phyloP scores from a whole-genome alignment of 1,284 basidiomycete species.

The Phellopilus nigrolimitatus region DNA sequence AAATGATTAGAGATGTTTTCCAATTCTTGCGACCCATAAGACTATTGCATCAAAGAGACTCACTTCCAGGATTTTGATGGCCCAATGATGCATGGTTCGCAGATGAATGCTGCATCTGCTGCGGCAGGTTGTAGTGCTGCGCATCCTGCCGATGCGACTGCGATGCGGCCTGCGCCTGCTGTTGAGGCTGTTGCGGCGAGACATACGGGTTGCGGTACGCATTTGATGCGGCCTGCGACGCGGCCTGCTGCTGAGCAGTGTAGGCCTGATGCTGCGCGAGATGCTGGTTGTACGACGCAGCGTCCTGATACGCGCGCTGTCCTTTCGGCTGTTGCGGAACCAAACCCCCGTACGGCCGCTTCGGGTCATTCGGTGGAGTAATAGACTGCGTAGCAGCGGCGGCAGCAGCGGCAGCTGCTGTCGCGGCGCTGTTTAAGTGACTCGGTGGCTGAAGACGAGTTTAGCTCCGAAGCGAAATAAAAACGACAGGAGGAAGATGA shows the following conservation, averaged over 20 bases:
- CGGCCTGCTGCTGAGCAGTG: conserved; percentile 75
- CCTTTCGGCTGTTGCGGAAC: conserved; percentile 77
- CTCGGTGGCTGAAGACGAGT: conserved; percentile 16
- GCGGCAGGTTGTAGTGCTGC: conserved; percentile 8
- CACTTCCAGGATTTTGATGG: conserved; percentile 3
- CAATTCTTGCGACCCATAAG: no score
- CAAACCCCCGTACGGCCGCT: conserved; percentile 93
- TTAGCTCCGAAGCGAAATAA: conserved; percentile 8
- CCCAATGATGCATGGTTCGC: conserved; percentile 10
- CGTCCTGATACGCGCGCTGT: conserved; percentile 85
- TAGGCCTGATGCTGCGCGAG: conserved; percentile 92
- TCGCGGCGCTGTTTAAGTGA: conserved; percentile 22
- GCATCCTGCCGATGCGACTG: conserved; percentile 21
- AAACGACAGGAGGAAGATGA: conserved; percentile 23
- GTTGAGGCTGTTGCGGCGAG: conserved; percentile 38
- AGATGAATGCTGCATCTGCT: no score
- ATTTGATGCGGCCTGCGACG: conserved; percentile 59
- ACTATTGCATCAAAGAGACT: no score
- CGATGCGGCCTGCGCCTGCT: conserved; percentile 28
- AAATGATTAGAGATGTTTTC: background rate
- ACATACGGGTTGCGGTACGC: conserved; percentile 74
- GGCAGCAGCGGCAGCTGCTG: conserved; percentile 32
- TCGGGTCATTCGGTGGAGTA: conserved; percentile 50
- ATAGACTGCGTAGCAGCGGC: conserved; percentile 19
- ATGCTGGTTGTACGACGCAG: conserved; percentile 92